Conservation (phyloP, 2,329 filamentous ascomycete genomes). For the Falciphora oryzae region DNA sequence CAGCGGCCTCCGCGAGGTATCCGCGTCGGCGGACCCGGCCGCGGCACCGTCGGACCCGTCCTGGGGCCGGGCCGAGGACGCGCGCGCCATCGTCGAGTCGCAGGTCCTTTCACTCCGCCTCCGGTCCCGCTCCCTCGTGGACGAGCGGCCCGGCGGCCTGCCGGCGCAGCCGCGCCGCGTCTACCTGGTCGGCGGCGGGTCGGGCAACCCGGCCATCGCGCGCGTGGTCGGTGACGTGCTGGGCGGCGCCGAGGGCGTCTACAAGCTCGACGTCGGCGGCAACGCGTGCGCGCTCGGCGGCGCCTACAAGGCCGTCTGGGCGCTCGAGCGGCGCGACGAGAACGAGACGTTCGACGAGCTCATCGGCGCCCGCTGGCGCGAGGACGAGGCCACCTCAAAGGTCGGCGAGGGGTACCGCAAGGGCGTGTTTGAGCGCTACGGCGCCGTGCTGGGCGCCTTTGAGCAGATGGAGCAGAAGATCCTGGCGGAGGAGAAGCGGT, state of each 20-base stretch:
- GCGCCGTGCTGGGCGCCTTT: constrained; percentile 69
- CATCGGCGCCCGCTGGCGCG: constrained; percentile 77
- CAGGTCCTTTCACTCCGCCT: constrained; percentile 88
- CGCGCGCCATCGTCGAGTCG: constrained; percentile 86
- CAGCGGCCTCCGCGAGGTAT: constrained; percentile 37
- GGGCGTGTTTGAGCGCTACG: constrained; percentile 72
- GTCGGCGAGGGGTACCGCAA: constrained; percentile 76
- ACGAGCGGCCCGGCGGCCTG: constrained; percentile 43
- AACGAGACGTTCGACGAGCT: constrained; percentile 83
- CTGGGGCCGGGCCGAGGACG: constrained; percentile 62
- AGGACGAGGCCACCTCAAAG: constrained; percentile 75
- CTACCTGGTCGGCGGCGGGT: constrained; percentile 92
- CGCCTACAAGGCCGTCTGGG: constrained; percentile 96
- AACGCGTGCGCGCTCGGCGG: constrained; percentile 93
- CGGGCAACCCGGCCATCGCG: constrained; percentile 83
- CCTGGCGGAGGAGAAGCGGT: constrained; percentile 37
- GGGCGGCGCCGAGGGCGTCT: constrained; percentile 84
- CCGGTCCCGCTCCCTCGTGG: constrained; percentile 71
- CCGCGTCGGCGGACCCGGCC: background rate
- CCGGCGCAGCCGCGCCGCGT: constrained; percentile 83
- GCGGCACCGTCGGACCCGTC: constrained; percentile 16
- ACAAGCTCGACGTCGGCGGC: constrained; percentile 86
- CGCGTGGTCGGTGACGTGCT: constrained; percentile 80
- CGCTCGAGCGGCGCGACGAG: constrained; percentile 57
- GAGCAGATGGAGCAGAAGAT: constrained; percentile 67